Percentiles rank a stretch among this genome's conserved stretches.
Conservation (phyloP, 2,329 filamentous ascomycete genomes). For the Colletotrichum tanaceti region DNA sequence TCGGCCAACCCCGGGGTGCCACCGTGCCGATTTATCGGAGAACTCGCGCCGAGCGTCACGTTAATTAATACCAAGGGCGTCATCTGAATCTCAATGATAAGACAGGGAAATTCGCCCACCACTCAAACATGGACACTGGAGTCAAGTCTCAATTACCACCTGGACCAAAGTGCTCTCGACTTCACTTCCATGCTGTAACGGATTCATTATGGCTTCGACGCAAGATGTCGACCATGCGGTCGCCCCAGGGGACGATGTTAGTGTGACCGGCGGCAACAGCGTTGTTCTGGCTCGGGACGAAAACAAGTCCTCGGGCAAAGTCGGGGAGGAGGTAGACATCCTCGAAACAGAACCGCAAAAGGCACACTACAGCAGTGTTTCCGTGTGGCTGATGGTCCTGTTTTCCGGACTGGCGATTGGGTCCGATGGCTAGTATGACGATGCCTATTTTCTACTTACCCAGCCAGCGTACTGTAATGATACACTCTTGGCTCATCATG, state of each 20-base stretch:
- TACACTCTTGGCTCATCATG: background rate
- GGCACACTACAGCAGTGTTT: slow-evolving; percentile 53
- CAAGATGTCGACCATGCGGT: background rate
- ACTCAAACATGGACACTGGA: too few species aligned
- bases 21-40: background rate
- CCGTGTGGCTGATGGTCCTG: slow-evolving; percentile 57
- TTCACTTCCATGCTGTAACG: background rate
- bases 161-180: too few species aligned
- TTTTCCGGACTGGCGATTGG: slow-evolving; percentile 60
- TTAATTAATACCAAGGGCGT: background rate
- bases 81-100: background rate
- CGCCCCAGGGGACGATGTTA: too few species aligned
- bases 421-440: slow-evolving; percentile 56
- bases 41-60: background rate
- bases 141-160: background rate
- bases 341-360: slow-evolving; percentile 40
- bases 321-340: background rate
- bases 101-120: background rate
- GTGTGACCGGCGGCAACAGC: background rate
- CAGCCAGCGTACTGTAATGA: background rate
- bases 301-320: background rate
- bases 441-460: too few species aligned
- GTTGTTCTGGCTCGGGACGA: background rate
- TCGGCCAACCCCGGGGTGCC: background rate
- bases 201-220: background rate